A percentile compares a stretch with the other conserved stretches of the same genome.
phyloP scores from a whole-genome alignment of 179 eudicot genomes.

The Camellia oleifera region DNA sequence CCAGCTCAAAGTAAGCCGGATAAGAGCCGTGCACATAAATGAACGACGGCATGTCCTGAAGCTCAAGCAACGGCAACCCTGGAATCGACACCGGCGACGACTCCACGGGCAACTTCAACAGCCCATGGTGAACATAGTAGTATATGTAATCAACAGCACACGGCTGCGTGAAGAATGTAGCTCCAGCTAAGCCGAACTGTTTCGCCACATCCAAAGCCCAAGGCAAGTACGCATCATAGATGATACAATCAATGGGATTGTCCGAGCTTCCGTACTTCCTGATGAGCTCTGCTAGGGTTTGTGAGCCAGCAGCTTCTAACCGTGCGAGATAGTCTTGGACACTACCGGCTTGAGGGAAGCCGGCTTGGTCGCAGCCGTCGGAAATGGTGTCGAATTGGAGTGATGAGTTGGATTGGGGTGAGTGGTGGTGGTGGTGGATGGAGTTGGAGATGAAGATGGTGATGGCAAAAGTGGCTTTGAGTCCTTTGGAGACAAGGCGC shows the following conservation, averaged over 20 bases:
- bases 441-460: no score
- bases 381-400: slow-evolving; percentile 16
- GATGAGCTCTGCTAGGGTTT: slow-evolving; percentile 29
- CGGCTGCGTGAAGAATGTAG: slow-evolving; percentile 40
- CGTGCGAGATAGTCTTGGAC: slow-evolving; percentile 27
- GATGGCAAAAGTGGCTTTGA: no score
- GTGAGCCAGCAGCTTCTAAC: slow-evolving; percentile 28
- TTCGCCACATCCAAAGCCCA: slow-evolving; percentile 52
- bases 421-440: no score
- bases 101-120: background rate
- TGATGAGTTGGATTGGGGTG: no score
- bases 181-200: slow-evolving; percentile 37
- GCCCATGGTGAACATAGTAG: background rate
- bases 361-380: slow-evolving; percentile 37
- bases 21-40: slow-evolving; percentile 34
- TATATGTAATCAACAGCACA: slow-evolving; percentile 8
- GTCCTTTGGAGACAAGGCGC: no score
- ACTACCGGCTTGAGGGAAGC: slow-evolving; percentile 25
- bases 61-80: slow-evolving; percentile 18
- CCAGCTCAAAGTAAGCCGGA: slow-evolving; percentile 50
- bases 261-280: slow-evolving; percentile 10
- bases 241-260: slow-evolving; percentile 35
- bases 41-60: slow-evolving; percentile 33
- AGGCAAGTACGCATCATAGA: slow-evolving; percentile 46
- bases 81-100: background rate